Conservation (phyloP, 2,329 filamentous ascomycete genomes). For the Colletotrichum chlorophyti region DNA sequence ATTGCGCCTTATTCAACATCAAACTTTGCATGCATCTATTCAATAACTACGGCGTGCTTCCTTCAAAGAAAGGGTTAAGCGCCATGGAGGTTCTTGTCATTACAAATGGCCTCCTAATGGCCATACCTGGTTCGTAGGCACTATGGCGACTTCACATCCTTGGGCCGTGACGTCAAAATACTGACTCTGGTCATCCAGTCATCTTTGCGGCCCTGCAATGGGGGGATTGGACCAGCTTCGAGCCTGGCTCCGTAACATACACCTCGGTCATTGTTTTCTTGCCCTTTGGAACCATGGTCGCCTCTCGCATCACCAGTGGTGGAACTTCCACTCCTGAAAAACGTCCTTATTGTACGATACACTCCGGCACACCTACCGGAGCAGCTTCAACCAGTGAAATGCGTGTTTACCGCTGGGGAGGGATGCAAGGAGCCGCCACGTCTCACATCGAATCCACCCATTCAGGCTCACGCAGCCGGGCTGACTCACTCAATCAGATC, state of each 20-base stretch:
- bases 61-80: slow-evolving; percentile 47
- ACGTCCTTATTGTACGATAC: slow-evolving; percentile 27
- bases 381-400: slow-evolving; percentile 13
- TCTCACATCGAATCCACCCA: slow-evolving; percentile 35
- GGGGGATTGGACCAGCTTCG: slow-evolving; percentile 49
- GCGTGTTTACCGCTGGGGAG: slow-evolving; percentile 11
- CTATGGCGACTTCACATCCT: too few species aligned
- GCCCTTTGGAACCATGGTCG: slow-evolving; percentile 58
- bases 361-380: slow-evolving; percentile 21
- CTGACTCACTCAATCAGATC: slow-evolving; percentile 33
- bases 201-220: slow-evolving; percentile 58
- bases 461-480: background rate
- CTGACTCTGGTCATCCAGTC: slow-evolving; percentile 41
- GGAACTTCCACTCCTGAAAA: too few species aligned
- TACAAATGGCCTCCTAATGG: slow-evolving; percentile 63
- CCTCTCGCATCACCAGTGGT: slow-evolving; percentile 58
- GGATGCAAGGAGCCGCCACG: slow-evolving; percentile 31
- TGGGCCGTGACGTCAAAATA: background rate
- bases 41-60: slow-evolving; percentile 54
- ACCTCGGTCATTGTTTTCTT: slow-evolving; percentile 59
- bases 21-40: slow-evolving; percentile 57
- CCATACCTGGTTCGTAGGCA: slow-evolving; percentile 55
- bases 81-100: slow-evolving; percentile 63
- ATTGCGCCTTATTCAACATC: slow-evolving; percentile 61
- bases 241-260: slow-evolving; percentile 55